Base-by-base conservation (phyloP, 129 eudicot species). In the Chrysanthemum makinoi region DNA sequence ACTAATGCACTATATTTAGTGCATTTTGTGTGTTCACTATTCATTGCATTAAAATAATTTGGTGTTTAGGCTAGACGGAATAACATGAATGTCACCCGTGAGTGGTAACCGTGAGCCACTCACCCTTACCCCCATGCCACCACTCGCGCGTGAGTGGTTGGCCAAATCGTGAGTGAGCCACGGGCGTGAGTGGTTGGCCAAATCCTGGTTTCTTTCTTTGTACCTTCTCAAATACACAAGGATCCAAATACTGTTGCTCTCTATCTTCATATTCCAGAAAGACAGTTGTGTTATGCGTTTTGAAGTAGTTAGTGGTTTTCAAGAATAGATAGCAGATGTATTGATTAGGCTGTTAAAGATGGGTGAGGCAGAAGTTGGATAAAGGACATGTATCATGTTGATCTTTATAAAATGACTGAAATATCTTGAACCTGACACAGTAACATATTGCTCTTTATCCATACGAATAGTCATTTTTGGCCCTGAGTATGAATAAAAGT, bases 171-270 rank as follows among this genome's bases (percentile, higher is more conserved):
- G n/a, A n/a, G n/a, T n/a, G n/a, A n/a, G n/a, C n/a, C n/a, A n/a
- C n/a, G n/a, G n/a, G n/a, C n/a, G n/a, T n/a, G n/a, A n/a, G n/a
- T n/a, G n/a, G n/a, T n/a, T n/a, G n/a, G n/a, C n/a, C n/a, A n/a
- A n/a, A n/a, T n/a, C n/a, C n/a, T 65, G 30, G 10, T 14, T 18
- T 62, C 53, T 20, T 77, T 59, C 18, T 6, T 53, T 55, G 46
- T 59, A 77, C 65, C 46, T 18, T 81, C 75, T 81, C 49, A 8
- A 10, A 30, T 47, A 61, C 68, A 47, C 44, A 69, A 62, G 64
- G 61, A 75, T 46, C 56, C 19, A 56, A 24, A n/a, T 10, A 51
- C 57, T 57, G 65, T 55, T 57, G 50, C 43, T 52, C 51, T 52
- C 62, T 3, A 58, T 58, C 16, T 72, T 59, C 16, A 54, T 44